A percentile compares a stretch with the other conserved stretches of the same genome.
These are phyloP conservation scores for Monosporozyma unispora DNA, from an alignment of 805 yeast genomes.

Conservation along the genomic window DNA sequence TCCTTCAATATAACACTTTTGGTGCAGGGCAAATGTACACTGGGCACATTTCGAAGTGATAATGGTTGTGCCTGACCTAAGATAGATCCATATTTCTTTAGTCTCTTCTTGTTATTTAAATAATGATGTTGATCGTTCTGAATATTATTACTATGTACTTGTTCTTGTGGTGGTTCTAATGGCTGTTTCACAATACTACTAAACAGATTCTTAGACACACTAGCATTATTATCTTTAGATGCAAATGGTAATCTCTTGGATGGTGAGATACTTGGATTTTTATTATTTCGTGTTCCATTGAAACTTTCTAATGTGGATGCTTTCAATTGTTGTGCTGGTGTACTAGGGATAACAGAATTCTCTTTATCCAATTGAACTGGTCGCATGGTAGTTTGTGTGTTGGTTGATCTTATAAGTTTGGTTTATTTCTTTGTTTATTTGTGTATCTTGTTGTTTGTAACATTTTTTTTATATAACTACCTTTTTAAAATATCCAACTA, in stretches of 20 bases:
- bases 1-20: conserved; percentile 27
- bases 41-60: not conserved
- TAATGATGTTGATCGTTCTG: conserved; percentile 12
- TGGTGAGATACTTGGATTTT: not conserved
- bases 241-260: conserved; percentile 23
- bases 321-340: conserved; percentile 2
- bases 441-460: not conserved
- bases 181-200: not conserved
- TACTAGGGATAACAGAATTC: conserved; percentile 6
- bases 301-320: conserved; percentile 1
- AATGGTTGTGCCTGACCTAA: conserved; percentile 8
- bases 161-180: not conserved
- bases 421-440: not conserved
- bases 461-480: not conserved
- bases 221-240: conserved; percentile 25
- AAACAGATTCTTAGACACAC: conserved; percentile 1
- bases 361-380: conserved; percentile 3
- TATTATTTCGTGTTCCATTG: not conserved
- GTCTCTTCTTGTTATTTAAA: conserved; percentile 12
- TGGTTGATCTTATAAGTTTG: not conserved
- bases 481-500: not conserved
- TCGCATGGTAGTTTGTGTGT: not conserved
- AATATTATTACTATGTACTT: not conserved
- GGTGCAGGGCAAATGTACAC: conserved; percentile 17
- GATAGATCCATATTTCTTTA: conserved; percentile 28